These are phyloP conservation scores for Mycena galericulata DNA, from an alignment of 768 basidiomycete genomes.

Conservation along the genomic window DNA sequence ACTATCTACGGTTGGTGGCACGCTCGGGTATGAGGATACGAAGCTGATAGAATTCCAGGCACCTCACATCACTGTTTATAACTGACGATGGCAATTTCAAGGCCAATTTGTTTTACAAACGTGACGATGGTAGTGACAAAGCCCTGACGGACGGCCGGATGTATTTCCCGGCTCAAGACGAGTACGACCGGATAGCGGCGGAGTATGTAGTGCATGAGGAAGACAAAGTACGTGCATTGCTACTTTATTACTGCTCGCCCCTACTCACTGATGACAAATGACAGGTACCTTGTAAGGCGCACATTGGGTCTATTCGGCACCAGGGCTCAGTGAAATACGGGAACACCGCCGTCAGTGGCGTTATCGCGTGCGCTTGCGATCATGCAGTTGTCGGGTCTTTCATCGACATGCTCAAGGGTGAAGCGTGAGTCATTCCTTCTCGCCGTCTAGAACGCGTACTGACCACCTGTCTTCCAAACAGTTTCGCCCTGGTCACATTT, in stretches of 20 bases:
- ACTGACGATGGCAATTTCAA: conserved; percentile 27
- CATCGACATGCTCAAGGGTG: conserved; percentile 20
- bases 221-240: conserved; percentile 2
- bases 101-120: conserved; percentile 21
- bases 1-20: conserved; percentile 24
- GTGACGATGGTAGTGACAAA: conserved; percentile 20
- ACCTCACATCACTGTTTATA: neutral
- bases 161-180: conserved; percentile 17
- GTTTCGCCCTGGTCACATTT: conserved; percentile 14
- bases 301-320: conserved; percentile 21
- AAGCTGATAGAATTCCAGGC: neutral
- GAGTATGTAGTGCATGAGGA: neutral
- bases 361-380: conserved; percentile 17
- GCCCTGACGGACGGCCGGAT: conserved; percentile 23
- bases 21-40: neutral
- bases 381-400: conserved; percentile 16
- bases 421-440: conserved; percentile 18
- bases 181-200: neutral
- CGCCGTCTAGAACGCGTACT: too few relatives aligned
- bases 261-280: too few relatives aligned
- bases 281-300: conserved; percentile 5
- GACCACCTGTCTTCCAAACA: neutral
- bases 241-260: neutral
- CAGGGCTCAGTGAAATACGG: conserved; percentile 11
- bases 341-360: conserved; percentile 12